These are phyloP conservation scores for Globisporangium radiosum DNA, from an alignment of 352 stramenopile genomes.

Conservation along the genomic window DNA sequence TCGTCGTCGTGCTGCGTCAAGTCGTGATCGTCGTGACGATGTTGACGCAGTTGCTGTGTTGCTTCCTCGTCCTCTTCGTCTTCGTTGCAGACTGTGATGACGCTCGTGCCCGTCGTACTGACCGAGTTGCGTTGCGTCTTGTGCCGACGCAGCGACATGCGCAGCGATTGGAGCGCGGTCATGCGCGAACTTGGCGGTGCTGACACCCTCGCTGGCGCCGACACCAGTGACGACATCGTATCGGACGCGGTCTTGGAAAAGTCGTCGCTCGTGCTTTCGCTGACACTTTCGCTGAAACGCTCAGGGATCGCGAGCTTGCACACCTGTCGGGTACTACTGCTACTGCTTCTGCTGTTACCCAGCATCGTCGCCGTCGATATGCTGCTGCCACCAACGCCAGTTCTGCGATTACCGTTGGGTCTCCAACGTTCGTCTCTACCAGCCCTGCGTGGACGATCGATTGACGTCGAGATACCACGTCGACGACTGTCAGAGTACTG, in stretches of 20 bases:
- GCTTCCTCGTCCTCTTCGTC: slow-evolving; percentile 4
- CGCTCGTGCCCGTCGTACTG: slow-evolving; percentile 10
- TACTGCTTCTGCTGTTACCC: too few relatives aligned
- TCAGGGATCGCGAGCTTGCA: background rate
- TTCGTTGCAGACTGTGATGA: slow-evolving; percentile 7
- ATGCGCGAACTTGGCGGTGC: background rate
- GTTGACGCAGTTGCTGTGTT: background rate
- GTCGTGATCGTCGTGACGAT: background rate
- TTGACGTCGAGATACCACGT: background rate
- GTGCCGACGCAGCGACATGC: slow-evolving; percentile 2
- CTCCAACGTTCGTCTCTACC: background rate
- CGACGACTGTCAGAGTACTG: background rate
- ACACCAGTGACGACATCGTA: too few relatives aligned
- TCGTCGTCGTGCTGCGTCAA: background rate
- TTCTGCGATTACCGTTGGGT: background rate
- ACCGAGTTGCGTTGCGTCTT: slow-evolving; percentile 8
- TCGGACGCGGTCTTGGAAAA: background rate
- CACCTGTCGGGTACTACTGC: background rate
- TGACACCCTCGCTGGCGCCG: too few relatives aligned
- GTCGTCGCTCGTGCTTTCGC: background rate
- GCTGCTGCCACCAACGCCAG: background rate
- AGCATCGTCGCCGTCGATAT: background rate
- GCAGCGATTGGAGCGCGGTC: slow-evolving; percentile 6
- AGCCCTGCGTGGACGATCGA: background rate
- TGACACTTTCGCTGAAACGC: background rate